Conservation (phyloP, 441 rosid genomes). For the Brassica hybrid region DNA sequence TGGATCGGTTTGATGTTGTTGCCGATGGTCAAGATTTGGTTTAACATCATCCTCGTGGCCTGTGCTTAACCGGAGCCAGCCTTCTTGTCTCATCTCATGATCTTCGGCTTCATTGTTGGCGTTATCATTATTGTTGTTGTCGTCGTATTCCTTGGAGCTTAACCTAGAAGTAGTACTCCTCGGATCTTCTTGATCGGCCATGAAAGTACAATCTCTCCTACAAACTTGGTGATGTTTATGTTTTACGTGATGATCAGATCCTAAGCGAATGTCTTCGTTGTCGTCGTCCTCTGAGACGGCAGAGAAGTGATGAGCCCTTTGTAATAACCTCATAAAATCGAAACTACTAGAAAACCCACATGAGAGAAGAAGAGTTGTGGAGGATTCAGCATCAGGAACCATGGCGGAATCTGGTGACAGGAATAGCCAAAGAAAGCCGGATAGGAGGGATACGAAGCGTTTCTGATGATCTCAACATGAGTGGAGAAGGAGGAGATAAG, state of each 20-base stretch:
- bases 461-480: slow-evolving; percentile 43
- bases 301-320: slow-evolving; percentile 35
- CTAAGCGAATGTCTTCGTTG: slow-evolving; percentile 47
- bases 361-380: slow-evolving; percentile 36
- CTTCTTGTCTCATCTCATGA: slow-evolving; percentile 53
- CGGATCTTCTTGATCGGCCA: slow-evolving; percentile 88
- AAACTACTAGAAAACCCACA: slow-evolving; percentile 33
- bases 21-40: slow-evolving; percentile 42
- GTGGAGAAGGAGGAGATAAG: slow-evolving; percentile 24
- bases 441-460: slow-evolving; percentile 24
- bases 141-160: slow-evolving; percentile 58
- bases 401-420: slow-evolving; percentile 64
- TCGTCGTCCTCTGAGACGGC: slow-evolving; percentile 38
- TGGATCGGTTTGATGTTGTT: slow-evolving; percentile 39
- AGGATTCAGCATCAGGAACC: slow-evolving; percentile 62
- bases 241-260: slow-evolving; percentile 53
- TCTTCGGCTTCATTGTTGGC: slow-evolving; percentile 27
- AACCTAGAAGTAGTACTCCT: slow-evolving; percentile 66
- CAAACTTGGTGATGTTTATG: slow-evolving; percentile 27
- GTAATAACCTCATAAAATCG: slow-evolving; percentile 48
- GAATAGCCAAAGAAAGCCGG: slow-evolving; percentile 40
- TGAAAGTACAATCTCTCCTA: slow-evolving; percentile 48
- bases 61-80: slow-evolving; percentile 85
- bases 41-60: slow-evolving; percentile 50
- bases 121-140: slow-evolving; percentile 13